These are phyloP conservation scores for Pisolithus marmoratus DNA, from an alignment of 768 basidiomycete species.

Conservation along the genomic window DNA sequence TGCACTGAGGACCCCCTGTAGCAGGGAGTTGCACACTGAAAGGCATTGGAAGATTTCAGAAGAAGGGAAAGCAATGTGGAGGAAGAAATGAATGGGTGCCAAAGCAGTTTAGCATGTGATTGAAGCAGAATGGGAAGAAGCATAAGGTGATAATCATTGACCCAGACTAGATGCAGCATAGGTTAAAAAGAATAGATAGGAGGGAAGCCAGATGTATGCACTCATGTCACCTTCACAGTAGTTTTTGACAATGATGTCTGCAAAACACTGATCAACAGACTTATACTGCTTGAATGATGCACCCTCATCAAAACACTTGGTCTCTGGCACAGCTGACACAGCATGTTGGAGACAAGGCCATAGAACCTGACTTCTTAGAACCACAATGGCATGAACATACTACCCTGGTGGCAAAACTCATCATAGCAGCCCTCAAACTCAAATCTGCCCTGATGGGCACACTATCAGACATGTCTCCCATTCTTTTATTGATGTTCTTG, in stretches of 20 bases:
- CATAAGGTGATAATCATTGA: slow-evolving; percentile 97
- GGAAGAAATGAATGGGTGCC: slow-evolving; percentile 73
- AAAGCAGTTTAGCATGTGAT: slow-evolving; percentile 39
- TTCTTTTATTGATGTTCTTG: too few species aligned
- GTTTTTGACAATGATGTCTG: slow-evolving; percentile 73
- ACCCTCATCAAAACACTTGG: slow-evolving; percentile 74
- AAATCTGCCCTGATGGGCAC: slow-evolving; percentile 75
- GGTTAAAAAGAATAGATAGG: neutral
- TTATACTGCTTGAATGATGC: slow-evolving; percentile 81
- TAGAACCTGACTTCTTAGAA: slow-evolving; percentile 44
- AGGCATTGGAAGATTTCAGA: slow-evolving; percentile 95
- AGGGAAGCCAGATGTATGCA: slow-evolving; percentile 14
- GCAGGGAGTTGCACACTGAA: slow-evolving; percentile 66
- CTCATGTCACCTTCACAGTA: slow-evolving; percentile 90
- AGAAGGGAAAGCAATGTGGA: slow-evolving; percentile 98
- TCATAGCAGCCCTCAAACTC: slow-evolving; percentile 80
- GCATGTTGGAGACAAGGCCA: slow-evolving; percentile 89
- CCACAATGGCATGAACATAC: slow-evolving; percentile 9
- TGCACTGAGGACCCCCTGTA: slow-evolving; percentile 89
- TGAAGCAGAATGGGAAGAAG: slow-evolving; percentile 81
- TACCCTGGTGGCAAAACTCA: slow-evolving; percentile 78
- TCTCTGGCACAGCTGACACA: slow-evolving; percentile 82
- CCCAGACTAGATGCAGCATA: slow-evolving; percentile 41
- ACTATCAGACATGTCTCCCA: slow-evolving; percentile 36
- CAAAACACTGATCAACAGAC: slow-evolving; percentile 87